These are phyloP conservation scores for Prunus davidiana DNA, from an alignment of 306 rosid genomes.

Conservation along the genomic window DNA sequence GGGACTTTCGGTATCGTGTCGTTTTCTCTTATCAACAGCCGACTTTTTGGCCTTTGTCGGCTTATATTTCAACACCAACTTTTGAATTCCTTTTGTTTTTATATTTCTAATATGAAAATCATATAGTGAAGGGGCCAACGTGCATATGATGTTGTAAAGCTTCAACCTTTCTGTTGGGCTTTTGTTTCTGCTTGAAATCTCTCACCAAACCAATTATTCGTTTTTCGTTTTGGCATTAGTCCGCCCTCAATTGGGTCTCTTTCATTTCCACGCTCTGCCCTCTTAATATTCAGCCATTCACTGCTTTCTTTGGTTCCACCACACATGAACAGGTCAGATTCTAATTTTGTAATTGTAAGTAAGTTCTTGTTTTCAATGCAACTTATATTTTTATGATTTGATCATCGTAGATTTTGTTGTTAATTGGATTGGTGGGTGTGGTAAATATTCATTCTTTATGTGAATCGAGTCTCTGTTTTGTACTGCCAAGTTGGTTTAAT, in stretches of 20 bases:
- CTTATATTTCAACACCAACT: constrained; percentile 29
- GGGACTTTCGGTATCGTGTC: constrained; percentile 31
- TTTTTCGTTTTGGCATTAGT: constrained; percentile 7
- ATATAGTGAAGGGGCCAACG: constrained; percentile 29
- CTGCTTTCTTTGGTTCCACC: constrained; percentile 11
- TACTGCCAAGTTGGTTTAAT: neutral
- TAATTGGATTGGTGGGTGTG: constrained; percentile 8
- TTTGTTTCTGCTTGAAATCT: constrained; percentile 25
- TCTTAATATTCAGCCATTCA: constrained; percentile 16
- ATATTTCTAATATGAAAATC: constrained; percentile 10
- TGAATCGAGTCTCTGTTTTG: neutral
- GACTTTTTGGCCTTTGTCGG: constrained; percentile 54
- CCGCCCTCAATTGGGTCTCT: constrained; percentile 17
- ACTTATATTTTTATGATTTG: neutral
- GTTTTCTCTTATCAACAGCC: constrained; percentile 31
- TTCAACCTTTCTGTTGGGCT: constrained; percentile 46
- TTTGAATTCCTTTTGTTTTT: neutral
- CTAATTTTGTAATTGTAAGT: neutral
- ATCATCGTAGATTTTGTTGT: neutral
- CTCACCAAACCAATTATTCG: constrained; percentile 19
- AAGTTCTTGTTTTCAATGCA: neutral
- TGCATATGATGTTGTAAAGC: constrained; percentile 56
- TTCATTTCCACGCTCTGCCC: constrained; percentile 25
- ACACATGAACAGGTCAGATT: constrained; percentile 37
- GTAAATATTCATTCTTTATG: neutral